Base-by-base conservation (phyloP, 169 alveolate genomes). In the Eimeria falciformis region DNA sequence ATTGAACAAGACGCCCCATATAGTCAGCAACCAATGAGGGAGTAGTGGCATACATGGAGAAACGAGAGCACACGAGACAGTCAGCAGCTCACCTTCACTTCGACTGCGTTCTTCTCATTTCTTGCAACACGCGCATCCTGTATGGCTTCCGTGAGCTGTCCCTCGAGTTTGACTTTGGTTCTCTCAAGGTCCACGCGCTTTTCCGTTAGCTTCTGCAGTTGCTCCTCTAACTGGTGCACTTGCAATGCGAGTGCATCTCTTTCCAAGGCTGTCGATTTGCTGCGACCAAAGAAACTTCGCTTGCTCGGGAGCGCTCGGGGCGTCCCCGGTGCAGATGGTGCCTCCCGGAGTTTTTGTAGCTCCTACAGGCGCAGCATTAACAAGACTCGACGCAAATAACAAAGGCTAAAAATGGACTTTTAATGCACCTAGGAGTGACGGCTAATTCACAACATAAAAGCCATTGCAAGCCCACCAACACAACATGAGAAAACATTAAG, bases 181-280 rank as follows among this genome's bases (percentile, higher is more conserved):
- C 88, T 47, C 88, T 79, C 88, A 7, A 79, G 73, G 4, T 79
- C 88, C 73, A 79, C 88, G n/a, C 88, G 73, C 33, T 79, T 79
- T 55, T 79, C 88, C n/a, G 47, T 50, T 37, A 79, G 88, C 29
- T 47, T 79, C 73, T 79, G 88, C 88, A 79, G 56, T 71, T 79
- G 88, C 37, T 79, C 88, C 50, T 79, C 88, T 23, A 79, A 71
- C 21, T 47, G 69, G 5, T 79, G 88, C 50, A 79, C 88, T 27
- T 53, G 88, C n/a, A 43, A 17, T 43, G 88, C 88, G 5, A 79
- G 88, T 14, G 88, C 88, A 53, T 79, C 88, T 71, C 88, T 79
- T n/a, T 79, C 88, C 53, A 79, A 53, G 27, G 88, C 88, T 14
- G 73, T 55, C 12, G 88, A 53, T 29, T 79, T 79, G 88, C 88